Percentiles rank a stretch among this genome's conserved stretches.
Evolutionary conservation across 2,329 filamentous ascomycete species (phyloP).

Genomic region (Aspergillus tubingensis): DNA sequence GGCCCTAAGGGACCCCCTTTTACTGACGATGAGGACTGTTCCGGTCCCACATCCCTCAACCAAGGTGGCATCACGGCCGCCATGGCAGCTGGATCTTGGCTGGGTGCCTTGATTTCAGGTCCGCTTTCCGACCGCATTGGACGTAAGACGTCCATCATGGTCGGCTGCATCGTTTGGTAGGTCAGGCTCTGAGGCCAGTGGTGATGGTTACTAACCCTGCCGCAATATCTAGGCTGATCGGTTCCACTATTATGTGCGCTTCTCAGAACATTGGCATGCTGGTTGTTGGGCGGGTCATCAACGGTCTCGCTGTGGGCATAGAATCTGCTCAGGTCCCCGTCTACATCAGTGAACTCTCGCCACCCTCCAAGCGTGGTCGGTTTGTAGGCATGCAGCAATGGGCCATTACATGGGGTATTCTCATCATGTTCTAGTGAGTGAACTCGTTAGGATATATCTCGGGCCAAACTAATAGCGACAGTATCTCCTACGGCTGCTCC

Average conservation of each 20-base stretch:
- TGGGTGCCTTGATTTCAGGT: conserved; percentile 59
- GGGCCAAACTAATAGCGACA: conserved; percentile 15
- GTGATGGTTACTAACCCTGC: conserved; percentile 46
- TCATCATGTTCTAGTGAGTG: conserved; percentile 66
- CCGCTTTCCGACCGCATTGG: conserved; percentile 58
- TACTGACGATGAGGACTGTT: conserved; percentile 50
- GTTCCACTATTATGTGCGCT: conserved; percentile 59
- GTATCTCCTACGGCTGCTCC: conserved; percentile 62
- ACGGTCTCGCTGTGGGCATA: conserved; percentile 72
- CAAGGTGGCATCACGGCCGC: conserved; percentile 71
- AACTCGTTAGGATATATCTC: too few relatives aligned
- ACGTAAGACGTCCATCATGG: conserved; percentile 54
- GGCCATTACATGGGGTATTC: conserved; percentile 71
- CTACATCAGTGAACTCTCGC: conserved; percentile 68
- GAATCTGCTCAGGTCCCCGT: conserved; percentile 70
- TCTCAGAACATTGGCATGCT: conserved; percentile 68
- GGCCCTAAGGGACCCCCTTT: conserved; percentile 56
- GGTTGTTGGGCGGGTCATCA: conserved; percentile 67
- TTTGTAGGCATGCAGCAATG: conserved; percentile 74
- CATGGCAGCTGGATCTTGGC: conserved; percentile 72
- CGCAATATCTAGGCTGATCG: conserved; percentile 51
- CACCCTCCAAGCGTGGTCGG: conserved; percentile 57
- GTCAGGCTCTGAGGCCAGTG: conserved; percentile 50
- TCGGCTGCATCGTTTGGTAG: conserved; percentile 52
- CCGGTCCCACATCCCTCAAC: conserved; percentile 49